Evolutionary conservation across 2,329 filamentous ascomycete genomes (phyloP).

Genomic region (Scedosporium apiospermum): DNA sequence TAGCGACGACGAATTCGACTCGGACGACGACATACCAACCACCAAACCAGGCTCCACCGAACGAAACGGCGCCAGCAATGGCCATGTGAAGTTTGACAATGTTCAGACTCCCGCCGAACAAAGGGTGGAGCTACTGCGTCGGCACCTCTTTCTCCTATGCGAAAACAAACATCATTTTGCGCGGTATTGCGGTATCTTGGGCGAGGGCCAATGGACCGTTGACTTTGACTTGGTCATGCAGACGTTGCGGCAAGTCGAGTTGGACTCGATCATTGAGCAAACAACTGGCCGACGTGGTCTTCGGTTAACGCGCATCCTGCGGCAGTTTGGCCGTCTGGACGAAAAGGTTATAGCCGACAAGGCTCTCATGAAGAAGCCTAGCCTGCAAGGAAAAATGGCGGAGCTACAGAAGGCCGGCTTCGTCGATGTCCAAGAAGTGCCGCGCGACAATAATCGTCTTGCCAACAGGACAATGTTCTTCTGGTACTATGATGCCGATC

Average conservation of each 20-base stretch:
- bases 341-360: slow-evolving; percentile 79
- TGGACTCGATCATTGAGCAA: slow-evolving; percentile 73
- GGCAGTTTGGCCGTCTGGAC: slow-evolving; percentile 84
- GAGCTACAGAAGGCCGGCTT: slow-evolving; percentile 80
- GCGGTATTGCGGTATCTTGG: slow-evolving; percentile 52
- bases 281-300: slow-evolving; percentile 68
- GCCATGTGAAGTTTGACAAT: slow-evolving; percentile 45
- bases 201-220: slow-evolving; percentile 69
- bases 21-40: slow-evolving; percentile 15
- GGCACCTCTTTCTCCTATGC: slow-evolving; percentile 63
- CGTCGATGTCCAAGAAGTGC: slow-evolving; percentile 88
- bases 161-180: slow-evolving; percentile 62
- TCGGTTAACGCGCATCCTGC: slow-evolving; percentile 75
- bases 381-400: slow-evolving; percentile 76
- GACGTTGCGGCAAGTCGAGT: slow-evolving; percentile 62
- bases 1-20: slow-evolving; percentile 22
- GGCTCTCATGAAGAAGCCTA: slow-evolving; percentile 74
- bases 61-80: slow-evolving; percentile 16
- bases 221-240: slow-evolving; percentile 68
- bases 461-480: slow-evolving; percentile 81
- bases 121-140: slow-evolving; percentile 40
- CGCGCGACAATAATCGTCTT: slow-evolving; percentile 72
- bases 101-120: slow-evolving; percentile 28
- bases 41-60: slow-evolving; percentile 8
- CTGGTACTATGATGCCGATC: slow-evolving; percentile 79